Evolutionary conservation across 2,329 filamentous ascomycete genomes (phyloP), one percentile per base, ranked within the genome.

Genomic region (Verticillium nonalfalfae): DNA sequence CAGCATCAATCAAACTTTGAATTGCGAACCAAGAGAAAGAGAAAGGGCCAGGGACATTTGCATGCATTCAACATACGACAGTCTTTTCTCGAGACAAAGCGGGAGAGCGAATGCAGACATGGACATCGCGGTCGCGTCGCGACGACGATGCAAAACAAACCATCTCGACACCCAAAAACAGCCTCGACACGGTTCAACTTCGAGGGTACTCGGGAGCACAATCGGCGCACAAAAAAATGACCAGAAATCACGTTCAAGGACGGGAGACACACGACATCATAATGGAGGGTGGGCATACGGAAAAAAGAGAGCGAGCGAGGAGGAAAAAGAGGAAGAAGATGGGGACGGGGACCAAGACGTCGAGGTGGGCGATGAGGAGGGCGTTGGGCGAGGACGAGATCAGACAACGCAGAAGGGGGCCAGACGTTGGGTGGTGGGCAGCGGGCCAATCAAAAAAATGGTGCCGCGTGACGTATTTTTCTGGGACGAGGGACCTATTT

Each of bases 351-450:
- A 14, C 33, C 9, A 18, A 18, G 58, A 35, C 60, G 59, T 65
- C 62, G 62, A 62, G 63, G 63, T 64, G 62, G 63, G 62, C 63
- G 63, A 64, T 64, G 63, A 65, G 63, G 55, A 62, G 60, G 58
- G 60, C 59, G 61, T 64, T 61, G 63, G 63, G 59, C 38, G 59
- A 55, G 62, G 52, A 60, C 62, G 56, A 62, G 57, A 64, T 64
- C 63, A 65, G 45, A 58, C 62, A 55, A 33, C 40, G 38, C 21
- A 26, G 40, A 52, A 11, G 15, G 55, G 45, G 58, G 21, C 31
- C 38, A 40, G 38, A 31, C 55, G 36, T 56, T 15, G 50, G 60
- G 33, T 58, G 11, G 21, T 50, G 35, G 15, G 59, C 7, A 40
- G 26, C 39, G 13, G 54, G 34, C 64, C 64, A 65, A 65, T 65